Evolutionary conservation across 352 stramenopile genomes (phyloP).

Genomic region (Globisporangium nagaii): DNA sequence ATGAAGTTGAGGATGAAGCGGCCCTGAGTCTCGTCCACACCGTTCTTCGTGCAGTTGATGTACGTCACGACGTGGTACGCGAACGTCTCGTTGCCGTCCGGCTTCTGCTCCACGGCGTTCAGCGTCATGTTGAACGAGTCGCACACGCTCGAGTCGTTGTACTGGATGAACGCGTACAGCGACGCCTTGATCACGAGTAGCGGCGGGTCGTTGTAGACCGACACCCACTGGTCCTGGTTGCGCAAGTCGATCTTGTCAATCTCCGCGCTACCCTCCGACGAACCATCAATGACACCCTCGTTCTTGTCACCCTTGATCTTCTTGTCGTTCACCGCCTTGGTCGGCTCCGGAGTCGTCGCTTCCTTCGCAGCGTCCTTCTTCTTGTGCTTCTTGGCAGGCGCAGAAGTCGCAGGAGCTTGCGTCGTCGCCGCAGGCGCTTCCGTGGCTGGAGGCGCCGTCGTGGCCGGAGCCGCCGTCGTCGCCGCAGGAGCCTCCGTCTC

Average conservation of each 20-base stretch:
- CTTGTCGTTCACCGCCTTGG: slow-evolving; percentile 41
- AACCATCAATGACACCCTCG: slow-evolving; percentile 72
- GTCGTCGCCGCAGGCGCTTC: not conserved
- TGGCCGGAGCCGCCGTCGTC: slow-evolving; percentile 10
- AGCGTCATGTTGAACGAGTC: slow-evolving; percentile 86
- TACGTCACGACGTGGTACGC: slow-evolving; percentile 83
- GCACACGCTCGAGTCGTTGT: slow-evolving; percentile 79
- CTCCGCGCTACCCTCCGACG: slow-evolving; percentile 69
- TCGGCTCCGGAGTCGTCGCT: not conserved
- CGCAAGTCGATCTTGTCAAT: slow-evolving; percentile 82
- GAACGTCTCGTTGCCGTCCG: slow-evolving; percentile 60
- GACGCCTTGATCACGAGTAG: slow-evolving; percentile 81
- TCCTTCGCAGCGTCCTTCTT: slow-evolving; percentile 23
- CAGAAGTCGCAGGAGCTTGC: slow-evolving; percentile 4
- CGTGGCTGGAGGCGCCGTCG: slow-evolving; percentile 4
- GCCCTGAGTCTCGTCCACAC: slow-evolving; percentile 65
- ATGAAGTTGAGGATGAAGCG: slow-evolving; percentile 85
- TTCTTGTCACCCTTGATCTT: slow-evolving; percentile 71
- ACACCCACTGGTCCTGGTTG: slow-evolving; percentile 73
- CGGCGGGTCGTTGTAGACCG: slow-evolving; percentile 75
- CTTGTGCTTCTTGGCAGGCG: slow-evolving; percentile 22
- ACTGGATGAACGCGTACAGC: slow-evolving; percentile 81
- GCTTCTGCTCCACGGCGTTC: slow-evolving; percentile 79
- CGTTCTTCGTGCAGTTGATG: slow-evolving; percentile 81
- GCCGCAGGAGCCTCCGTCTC: not conserved